A percentile compares a stretch with the other conserved stretches of the same genome.
These are phyloP conservation scores for Linnemannia elongata DNA, from an alignment of 192 early-diverging fungal genomes.

Conservation along the genomic window DNA sequence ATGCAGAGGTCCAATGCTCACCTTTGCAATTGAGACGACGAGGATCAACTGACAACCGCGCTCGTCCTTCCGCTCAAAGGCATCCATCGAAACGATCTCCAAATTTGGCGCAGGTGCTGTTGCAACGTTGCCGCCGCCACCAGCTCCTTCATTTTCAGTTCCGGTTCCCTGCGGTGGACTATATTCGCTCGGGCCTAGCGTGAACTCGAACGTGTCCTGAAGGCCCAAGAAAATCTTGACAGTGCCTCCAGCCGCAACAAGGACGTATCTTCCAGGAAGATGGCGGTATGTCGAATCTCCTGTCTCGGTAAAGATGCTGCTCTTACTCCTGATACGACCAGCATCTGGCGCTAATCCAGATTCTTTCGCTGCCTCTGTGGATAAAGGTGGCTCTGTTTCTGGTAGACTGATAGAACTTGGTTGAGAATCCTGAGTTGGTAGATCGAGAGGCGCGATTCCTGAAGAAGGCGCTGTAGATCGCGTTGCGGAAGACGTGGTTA, in stretches of 20 bases:
- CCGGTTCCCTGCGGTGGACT: neutral
- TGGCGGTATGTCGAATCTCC: constrained; percentile 16
- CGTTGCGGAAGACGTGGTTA: neutral
- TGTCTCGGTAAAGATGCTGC: constrained; percentile 31
- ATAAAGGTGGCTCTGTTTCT: neutral
- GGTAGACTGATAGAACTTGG: neutral
- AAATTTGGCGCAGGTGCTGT: constrained; percentile 5
- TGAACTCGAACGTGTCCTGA: constrained; percentile 39
- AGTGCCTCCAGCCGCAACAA: constrained; percentile 34
- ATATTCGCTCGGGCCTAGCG: constrained; percentile 6
- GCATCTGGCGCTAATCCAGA: neutral
- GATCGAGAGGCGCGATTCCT: neutral
- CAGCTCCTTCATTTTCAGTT: neutral
- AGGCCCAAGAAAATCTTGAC: constrained; percentile 45
- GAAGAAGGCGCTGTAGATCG: neutral
- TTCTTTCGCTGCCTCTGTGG: neutral
- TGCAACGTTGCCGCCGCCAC: neutral
- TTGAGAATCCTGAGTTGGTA: neutral
- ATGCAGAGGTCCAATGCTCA: neutral
- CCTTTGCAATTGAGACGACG: constrained; percentile 37
- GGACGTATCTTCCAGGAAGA: constrained; percentile 38
- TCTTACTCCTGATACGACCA: neutral
- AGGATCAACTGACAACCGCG: constrained; percentile 48
- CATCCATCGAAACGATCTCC: constrained; percentile 53
- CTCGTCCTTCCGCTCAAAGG: constrained; percentile 43